Evolutionary conservation across 176 grass and related monocot genomes (phyloP), one percentile per base, ranked within the genome.

Genomic region (Hsuehochloa calcarea): DNA sequence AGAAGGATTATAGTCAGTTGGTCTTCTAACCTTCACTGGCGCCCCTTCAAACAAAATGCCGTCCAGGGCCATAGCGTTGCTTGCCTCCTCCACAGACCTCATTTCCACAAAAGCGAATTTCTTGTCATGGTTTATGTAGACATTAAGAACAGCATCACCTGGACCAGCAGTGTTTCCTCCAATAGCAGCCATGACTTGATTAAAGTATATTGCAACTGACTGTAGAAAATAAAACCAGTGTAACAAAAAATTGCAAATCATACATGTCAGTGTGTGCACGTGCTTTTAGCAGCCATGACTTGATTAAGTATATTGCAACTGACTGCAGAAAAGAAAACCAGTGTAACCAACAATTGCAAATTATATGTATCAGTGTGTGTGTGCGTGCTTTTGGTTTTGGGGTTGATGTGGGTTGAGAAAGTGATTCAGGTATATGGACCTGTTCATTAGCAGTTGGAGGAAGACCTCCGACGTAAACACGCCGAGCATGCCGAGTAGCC

Each of bases 31-130:
- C 74, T 99, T 99, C 77, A 99, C 96, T 47, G 93, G 96, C 8
- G 93, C 90, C 10, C 96, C 93, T 89, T 99, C 96, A 90, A 99
- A 94, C 65, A 99, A 91, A 83, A 99, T 99, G 81, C 96, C 93
- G 72, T 99, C 96, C 56, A 99, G 80, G 20, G 96, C 96, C 96
- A 99, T 99, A 79, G 96, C 96, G 78, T 99, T 99, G 88, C 96
- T 99, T 87, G 96, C 96, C 92, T 99, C 96, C 84, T 96, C 96
- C 55, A 99, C 96, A 86, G 93, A 99, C 66, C 93, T 92, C 96
- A 99, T 99, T 80, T 99, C 96, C 77, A 99, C 96, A 65, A 99
- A 99, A 84, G 96, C 96, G 68, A 99, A 99, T 83, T 99, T 99
- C 88, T 99, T 99, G 54, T 99, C 96, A 94, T 99, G 96, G 79